phyloP scores from a whole-genome alignment of 23 red algal genomes.

The Agarophyton chilense region DNA sequence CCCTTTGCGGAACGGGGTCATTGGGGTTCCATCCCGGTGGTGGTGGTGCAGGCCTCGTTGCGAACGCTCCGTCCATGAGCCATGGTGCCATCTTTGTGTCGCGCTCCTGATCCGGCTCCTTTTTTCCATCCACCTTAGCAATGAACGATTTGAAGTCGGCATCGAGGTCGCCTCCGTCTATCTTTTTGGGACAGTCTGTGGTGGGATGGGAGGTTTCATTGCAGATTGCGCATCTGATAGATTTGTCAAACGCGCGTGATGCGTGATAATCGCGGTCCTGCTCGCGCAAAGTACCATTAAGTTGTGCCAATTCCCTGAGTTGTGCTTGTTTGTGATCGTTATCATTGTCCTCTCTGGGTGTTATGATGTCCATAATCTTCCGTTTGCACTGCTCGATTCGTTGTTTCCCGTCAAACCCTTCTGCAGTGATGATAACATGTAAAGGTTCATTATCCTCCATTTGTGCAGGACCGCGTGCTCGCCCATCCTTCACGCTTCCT shows the following conservation, averaged over 20 bases:
- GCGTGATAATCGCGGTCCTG: slow-evolving; percentile 70
- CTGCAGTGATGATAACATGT: slow-evolving; percentile 86
- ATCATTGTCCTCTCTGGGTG: slow-evolving; percentile 79
- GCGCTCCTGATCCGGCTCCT: background rate
- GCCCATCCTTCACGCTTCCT: slow-evolving; percentile 90
- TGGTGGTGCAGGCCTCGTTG: slow-evolving; percentile 38
- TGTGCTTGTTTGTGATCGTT: slow-evolving; percentile 97
- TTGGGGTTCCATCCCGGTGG: slow-evolving; percentile 15
- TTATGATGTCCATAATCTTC: slow-evolving; percentile 83
- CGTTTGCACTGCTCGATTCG: slow-evolving; percentile 77
- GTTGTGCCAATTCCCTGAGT: slow-evolving; percentile 88
- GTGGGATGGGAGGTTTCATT: slow-evolving; percentile 64
- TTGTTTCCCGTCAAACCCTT: slow-evolving; percentile 79
- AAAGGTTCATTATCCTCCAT: slow-evolving; percentile 88
- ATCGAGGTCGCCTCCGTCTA: slow-evolving; percentile 63
- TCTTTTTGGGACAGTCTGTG: slow-evolving; percentile 57
- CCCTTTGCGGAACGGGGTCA: background rate
- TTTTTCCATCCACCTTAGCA: slow-evolving; percentile 65
- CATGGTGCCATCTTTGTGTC: slow-evolving; percentile 34
- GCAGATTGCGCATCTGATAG: slow-evolving; percentile 41
- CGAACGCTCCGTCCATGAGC: slow-evolving; percentile 53
- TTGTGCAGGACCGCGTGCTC: slow-evolving; percentile 65
- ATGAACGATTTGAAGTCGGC: slow-evolving; percentile 73
- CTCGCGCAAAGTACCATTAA: slow-evolving; percentile 96
- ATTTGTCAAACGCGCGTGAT: slow-evolving; percentile 2